Conservation (phyloP, 805 yeast species). For the Kazachstania taianensis region DNA sequence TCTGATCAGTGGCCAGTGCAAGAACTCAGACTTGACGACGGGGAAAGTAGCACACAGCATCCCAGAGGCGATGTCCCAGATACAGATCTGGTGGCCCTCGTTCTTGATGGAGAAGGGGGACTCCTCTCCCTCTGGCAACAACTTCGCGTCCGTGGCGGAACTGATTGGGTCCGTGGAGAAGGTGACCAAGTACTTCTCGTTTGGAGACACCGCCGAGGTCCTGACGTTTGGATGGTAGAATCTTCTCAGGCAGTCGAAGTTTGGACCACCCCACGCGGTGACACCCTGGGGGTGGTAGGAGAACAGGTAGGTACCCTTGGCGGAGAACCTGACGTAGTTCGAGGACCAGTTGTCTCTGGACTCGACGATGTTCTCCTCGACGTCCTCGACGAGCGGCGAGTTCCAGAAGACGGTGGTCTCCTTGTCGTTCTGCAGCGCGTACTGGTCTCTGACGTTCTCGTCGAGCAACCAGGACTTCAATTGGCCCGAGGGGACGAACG, state of each 20-base stretch:
- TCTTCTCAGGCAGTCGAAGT: constrained; percentile 61
- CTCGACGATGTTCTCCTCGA: constrained; percentile 71
- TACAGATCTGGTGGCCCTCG: constrained; percentile 86
- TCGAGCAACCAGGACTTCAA: constrained; percentile 89
- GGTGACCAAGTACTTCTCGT: constrained; percentile 82
- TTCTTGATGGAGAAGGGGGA: constrained; percentile 81
- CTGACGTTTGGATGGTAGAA: constrained; percentile 85
- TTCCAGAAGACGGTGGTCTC: constrained; percentile 83
- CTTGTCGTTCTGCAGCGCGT: constrained; percentile 68
- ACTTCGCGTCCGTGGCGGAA: neutral
- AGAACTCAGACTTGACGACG: constrained; percentile 54
- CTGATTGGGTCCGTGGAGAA: constrained; percentile 78
- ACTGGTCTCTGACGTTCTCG: constrained; percentile 82
- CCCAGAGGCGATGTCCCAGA: constrained; percentile 85
- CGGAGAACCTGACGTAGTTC: constrained; percentile 81
- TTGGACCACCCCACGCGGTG: constrained; percentile 90
- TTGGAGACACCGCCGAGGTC: constrained; percentile 84
- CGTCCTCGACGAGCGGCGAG: constrained; percentile 45
- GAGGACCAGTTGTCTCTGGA: constrained; percentile 82
- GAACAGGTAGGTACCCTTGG: constrained; percentile 80
- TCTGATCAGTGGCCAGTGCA: constrained; percentile 93
- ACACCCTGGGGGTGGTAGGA: constrained; percentile 92
- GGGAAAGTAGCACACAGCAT: constrained; percentile 85
- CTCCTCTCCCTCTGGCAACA: constrained; percentile 34
- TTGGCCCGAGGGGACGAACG: constrained; percentile 67